Evolutionary conservation across 179 eudicot genomes (phyloP).

Genomic region (Vitellaria paradoxa): DNA sequence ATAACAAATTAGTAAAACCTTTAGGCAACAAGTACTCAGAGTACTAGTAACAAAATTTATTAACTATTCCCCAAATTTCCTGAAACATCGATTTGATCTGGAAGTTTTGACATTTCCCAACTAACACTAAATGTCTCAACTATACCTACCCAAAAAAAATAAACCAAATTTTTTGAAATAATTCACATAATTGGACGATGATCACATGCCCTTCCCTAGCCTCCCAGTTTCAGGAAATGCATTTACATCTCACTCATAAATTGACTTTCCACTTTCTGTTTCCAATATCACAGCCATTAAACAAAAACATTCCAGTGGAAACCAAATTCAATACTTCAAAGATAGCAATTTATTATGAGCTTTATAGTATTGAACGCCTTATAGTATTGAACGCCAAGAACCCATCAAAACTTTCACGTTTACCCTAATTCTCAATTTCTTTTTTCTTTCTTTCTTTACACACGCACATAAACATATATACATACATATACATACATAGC

Average conservation of each 20-base stretch:
- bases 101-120: background rate
- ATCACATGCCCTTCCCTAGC: background rate
- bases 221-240: background rate
- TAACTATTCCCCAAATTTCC: no score
- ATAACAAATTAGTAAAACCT: no score
- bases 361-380: background rate
- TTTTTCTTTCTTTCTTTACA: no score
- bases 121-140: background rate
- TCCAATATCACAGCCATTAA: background rate
- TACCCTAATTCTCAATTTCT: background rate
- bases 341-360: background rate
- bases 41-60: no score
- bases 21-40: no score
- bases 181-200: background rate
- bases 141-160: background rate
- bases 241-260: background rate
- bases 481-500: no score
- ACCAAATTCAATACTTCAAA: background rate
- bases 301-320: background rate
- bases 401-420: slow-evolving; percentile 3
- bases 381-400: background rate
- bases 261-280: background rate
- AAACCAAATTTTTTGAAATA: background rate
- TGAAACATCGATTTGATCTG: no score
- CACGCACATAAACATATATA: background rate